A percentile compares a stretch with the other conserved stretches of the same genome.
Conservation (phyloP, 2,329 filamentous ascomycete genomes). For the Colletotrichum costaricense region DNA sequence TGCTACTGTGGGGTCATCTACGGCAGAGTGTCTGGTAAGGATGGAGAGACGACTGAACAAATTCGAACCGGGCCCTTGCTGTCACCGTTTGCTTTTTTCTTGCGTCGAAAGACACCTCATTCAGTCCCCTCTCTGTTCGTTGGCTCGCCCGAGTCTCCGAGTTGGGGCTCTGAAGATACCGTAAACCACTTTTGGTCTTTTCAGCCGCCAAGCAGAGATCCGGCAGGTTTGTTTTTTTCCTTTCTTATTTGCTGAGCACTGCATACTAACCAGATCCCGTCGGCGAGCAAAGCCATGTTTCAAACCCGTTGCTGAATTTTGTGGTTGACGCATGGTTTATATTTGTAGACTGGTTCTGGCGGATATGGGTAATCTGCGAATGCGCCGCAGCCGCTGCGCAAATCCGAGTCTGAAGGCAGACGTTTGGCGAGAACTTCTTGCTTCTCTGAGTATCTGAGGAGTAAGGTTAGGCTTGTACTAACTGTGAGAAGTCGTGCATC, state of each 20-base stretch:
- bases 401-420: background rate
- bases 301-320: background rate
- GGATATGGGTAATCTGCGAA: background rate
- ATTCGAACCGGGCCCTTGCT: conserved; percentile 20
- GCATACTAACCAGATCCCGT: conserved; percentile 15
- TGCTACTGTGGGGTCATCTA: background rate
- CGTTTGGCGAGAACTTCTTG: background rate
- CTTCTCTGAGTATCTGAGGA: background rate
- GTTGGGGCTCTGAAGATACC: background rate
- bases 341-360: background rate
- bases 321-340: background rate
- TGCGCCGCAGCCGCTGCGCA: background rate
- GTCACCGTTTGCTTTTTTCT: conserved; percentile 7
- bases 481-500: too few species aligned
- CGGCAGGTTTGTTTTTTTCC: background rate
- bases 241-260: background rate
- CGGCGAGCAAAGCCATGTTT: background rate
- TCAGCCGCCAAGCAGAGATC: background rate
- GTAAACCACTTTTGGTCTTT: background rate
- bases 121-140: background rate
- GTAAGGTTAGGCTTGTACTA: too few species aligned
- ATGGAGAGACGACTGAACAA: conserved; percentile 2
- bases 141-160: background rate
- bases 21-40: background rate
- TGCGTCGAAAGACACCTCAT: background rate